Base-by-base conservation (phyloP, 768 basidiomycete species). In the Amanita phalloides region DNA sequence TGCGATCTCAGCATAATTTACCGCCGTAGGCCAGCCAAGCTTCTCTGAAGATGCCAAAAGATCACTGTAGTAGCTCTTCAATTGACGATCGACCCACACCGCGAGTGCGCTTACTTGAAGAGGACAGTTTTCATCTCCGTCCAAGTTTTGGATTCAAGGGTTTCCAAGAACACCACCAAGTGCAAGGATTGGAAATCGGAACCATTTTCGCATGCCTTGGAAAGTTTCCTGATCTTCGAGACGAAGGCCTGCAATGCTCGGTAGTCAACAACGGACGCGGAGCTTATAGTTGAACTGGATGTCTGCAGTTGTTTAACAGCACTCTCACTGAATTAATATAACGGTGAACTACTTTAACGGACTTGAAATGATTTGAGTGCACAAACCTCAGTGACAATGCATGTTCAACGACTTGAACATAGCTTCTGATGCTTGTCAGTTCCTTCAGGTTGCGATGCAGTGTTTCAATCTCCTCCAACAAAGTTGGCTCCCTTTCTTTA, bases 401-500 rank as follows among this genome's bases (percentile, higher is more conserved):
- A 61, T 75, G 78, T 56, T 90, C 78, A 42, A 93, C 70, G 11
- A 92, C 71, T 46, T 79, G 78, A 8, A 88, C 81, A 66, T 95
- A 96, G 23, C 75, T 73, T 59, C 80, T 80, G 20, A 92, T 80
- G 54, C 77, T 78, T 58, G 88, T 75, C 36, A 96, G 72, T 60
- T 91, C 84, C 62, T 81, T 83, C 58, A 95, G 60, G 60, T 78
- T 81, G 43, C 81, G 72, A 60, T 94, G 90, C 56, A 94, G 66
- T 0, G 73, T 77, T 61, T 95, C 89, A 54, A 97, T 72, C 42
- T 89, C 85, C 64, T 92, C 86, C 8, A 95, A 71, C 4, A 98
- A 67, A 0, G 84, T 90, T 3, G 82, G 71, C 39, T 66, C 58
- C n/a, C 63, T 67, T 8, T 74, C 71, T 41, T 69, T 72, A 11